Conservation (phyloP, 306 rosid genomes). For the Rosa rugosa region DNA sequence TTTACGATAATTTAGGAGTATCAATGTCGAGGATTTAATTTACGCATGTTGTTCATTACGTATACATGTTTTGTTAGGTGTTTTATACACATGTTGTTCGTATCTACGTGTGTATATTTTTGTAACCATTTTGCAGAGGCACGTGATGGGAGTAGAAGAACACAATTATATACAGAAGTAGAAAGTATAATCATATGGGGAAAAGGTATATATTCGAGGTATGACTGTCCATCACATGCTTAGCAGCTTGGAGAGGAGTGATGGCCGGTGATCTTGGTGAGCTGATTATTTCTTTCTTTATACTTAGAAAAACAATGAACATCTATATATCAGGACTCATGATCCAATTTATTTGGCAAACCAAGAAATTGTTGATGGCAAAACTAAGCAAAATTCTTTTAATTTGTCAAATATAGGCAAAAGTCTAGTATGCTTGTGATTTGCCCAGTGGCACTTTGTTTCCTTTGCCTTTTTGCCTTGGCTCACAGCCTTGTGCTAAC, state of each 20-base stretch:
- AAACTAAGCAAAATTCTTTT: not conserved
- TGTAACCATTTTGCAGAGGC: not conserved
- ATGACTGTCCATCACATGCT: not conserved
- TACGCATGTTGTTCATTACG: too few species aligned
- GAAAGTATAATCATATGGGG: not conserved
- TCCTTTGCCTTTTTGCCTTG: not conserved
- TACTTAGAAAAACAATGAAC: not conserved
- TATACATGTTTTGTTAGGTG: too few species aligned
- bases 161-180: not conserved
- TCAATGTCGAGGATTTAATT: not conserved
- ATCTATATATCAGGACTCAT: not conserved
- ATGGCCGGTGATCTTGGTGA: not conserved
- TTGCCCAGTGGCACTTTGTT: not conserved
- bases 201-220: not conserved
- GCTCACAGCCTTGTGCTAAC: not conserved
- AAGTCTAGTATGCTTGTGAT: not conserved
- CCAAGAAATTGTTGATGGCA: not conserved
- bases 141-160: not conserved
- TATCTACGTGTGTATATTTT: not conserved
- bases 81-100: not conserved
- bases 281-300: not conserved
- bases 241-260: not conserved
- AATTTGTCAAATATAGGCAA: not conserved
- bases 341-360: not conserved
- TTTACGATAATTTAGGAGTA: not conserved